Conservation (phyloP, 2,329 filamentous ascomycete species). For the Clonostachys rhizophaga region DNA sequence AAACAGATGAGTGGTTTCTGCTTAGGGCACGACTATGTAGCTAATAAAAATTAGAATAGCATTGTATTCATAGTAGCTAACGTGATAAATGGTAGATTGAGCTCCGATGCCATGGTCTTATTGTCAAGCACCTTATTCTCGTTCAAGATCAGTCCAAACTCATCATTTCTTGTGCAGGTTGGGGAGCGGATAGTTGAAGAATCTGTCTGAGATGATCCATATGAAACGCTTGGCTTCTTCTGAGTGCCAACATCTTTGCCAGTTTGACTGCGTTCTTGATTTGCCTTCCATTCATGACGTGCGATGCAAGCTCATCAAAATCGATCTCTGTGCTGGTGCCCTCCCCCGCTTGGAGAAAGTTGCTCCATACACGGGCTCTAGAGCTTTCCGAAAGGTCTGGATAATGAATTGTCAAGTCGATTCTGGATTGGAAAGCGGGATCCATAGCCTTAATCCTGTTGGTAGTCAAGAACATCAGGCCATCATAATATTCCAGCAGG, state of each 20-base stretch:
- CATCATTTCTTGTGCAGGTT: too few species aligned
- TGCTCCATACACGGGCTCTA: constrained; percentile 29
- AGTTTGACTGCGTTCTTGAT: constrained; percentile 44
- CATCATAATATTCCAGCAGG: constrained; percentile 46
- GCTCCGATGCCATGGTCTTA: too few species aligned
- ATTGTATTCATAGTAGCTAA: too few species aligned
- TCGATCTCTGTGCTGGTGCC: constrained; percentile 15
- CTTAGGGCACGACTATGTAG: too few species aligned
- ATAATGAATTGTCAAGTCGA: constrained; percentile 43
- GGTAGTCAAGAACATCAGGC: constrained; percentile 44
- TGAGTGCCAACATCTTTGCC: constrained; percentile 20
- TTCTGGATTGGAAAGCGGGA: constrained; percentile 38
- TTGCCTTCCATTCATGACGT: constrained; percentile 42
- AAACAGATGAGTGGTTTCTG: too few species aligned
- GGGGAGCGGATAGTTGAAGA: constrained; percentile 3
- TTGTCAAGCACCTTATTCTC: too few species aligned
- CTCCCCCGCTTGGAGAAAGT: constrained; percentile 23
- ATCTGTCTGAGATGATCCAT: constrained; percentile 21
- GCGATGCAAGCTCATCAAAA: constrained; percentile 25
- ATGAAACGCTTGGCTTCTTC: constrained; percentile 17
- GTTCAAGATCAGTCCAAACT: too few species aligned
- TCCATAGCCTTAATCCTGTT: constrained; percentile 43
- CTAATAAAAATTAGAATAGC: too few species aligned
- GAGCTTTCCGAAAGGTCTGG: constrained; percentile 28
- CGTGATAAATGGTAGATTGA: too few species aligned